phyloP scores from a whole-genome alignment of 495 filamentous ascomycete genomes.

The Daldinia caldariorum region DNA sequence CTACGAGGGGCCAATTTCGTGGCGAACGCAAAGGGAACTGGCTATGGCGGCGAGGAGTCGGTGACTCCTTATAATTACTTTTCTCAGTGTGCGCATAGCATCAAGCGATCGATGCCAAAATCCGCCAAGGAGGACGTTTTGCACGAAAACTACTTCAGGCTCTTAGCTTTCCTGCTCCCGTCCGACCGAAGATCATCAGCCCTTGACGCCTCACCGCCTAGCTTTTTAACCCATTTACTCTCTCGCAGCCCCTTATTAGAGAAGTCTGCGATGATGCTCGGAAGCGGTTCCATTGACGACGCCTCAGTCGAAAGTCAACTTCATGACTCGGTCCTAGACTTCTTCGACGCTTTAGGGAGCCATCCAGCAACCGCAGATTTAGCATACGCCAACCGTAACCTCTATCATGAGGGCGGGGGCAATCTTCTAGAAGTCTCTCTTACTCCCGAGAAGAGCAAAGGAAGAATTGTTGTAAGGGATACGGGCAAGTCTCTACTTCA shows the following conservation, averaged over 20 bases:
- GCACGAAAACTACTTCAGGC: conserved; percentile 20
- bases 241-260: conserved; percentile 49
- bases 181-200: neutral
- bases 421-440: conserved; percentile 20
- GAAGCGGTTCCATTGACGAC: conserved; percentile 48
- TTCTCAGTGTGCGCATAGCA: neutral
- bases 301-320: conserved; percentile 25
- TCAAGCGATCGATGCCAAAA: neutral
- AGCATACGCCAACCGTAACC: conserved; percentile 30
- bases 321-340: conserved; percentile 44
- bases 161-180: conserved; percentile 29
- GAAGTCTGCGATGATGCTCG: conserved; percentile 44
- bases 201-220: conserved; percentile 36
- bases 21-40: conserved; percentile 30
- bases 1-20: neutral
- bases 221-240: conserved; percentile 40
- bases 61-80: neutral
- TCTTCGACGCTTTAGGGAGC: conserved; percentile 38
- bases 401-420: conserved; percentile 35
- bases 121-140: neutral
- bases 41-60: conserved; percentile 26
- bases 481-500: conserved; percentile 30
- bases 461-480: conserved; percentile 19
- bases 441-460: neutral
- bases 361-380: conserved; percentile 34